phyloP scores from a whole-genome alignment of 192 early-diverging fungal species.

The Chytriomyces confervae region DNA sequence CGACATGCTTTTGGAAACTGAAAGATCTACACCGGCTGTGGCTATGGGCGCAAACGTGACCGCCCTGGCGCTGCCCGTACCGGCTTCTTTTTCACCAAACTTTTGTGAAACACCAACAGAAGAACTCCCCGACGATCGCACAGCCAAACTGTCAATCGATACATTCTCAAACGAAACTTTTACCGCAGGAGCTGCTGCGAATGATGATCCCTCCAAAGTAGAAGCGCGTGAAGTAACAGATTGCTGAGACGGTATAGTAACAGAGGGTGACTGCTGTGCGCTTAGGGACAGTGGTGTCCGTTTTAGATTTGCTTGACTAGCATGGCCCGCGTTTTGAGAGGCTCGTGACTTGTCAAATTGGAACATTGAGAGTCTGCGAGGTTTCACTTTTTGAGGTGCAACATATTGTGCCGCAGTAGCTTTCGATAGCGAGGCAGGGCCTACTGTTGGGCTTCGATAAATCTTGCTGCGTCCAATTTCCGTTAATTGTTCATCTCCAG shows the following conservation, averaged over 20 bases:
- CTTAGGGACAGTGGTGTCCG: not conserved
- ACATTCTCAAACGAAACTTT: not conserved
- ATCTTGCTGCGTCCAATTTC: not conserved
- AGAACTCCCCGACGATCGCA: not conserved
- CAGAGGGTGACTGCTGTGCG: not conserved
- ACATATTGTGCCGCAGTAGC: not conserved
- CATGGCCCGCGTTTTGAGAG: not conserved
- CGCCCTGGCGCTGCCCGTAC: not conserved
- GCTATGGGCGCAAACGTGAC: not conserved
- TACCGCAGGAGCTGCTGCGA: not conserved
- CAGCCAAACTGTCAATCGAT: not conserved
- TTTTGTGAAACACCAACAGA: not conserved
- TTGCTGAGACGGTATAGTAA: not conserved
- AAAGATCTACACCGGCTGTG: not conserved
- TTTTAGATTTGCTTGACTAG: not conserved
- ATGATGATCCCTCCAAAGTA: not conserved
- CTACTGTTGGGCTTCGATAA: not conserved
- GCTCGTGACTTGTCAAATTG: not conserved
- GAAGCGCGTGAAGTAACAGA: not conserved
- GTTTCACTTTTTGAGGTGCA: not conserved
- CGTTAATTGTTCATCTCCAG: not conserved
- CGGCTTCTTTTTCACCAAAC: not conserved
- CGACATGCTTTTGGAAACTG: not conserved
- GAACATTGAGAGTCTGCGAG: not conserved
- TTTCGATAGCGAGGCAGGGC: not conserved